Percentiles rank a stretch among this genome's conserved stretches.
These are phyloP conservation scores for Thuja plicata DNA, from an alignment of 83 land plant species.

Conservation along the genomic window DNA sequence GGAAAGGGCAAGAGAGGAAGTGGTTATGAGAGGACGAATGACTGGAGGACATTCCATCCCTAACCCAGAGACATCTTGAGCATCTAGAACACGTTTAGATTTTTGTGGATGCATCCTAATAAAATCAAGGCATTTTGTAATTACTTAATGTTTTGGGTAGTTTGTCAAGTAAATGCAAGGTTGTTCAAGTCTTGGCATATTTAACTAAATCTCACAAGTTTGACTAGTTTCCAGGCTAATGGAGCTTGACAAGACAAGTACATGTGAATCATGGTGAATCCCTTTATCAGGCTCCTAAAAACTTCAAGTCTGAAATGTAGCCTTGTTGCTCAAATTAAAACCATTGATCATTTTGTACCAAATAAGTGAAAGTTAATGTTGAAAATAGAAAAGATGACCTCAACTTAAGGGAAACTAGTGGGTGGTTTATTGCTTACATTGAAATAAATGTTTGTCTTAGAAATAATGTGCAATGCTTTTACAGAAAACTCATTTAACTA, in stretches of 20 bases:
- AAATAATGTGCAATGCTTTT: background rate
- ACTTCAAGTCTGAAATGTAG: background rate
- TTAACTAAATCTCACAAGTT: background rate
- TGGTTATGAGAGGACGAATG: too few relatives aligned
- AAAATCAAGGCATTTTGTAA: too few relatives aligned
- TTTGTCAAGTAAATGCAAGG: background rate
- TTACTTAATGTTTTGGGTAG: background rate
- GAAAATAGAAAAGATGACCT: background rate
- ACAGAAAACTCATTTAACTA: background rate
- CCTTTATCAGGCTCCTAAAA: background rate
- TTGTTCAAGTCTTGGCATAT: background rate
- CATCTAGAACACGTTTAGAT: background rate
- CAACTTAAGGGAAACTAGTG: background rate
- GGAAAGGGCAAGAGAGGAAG: too few relatives aligned
- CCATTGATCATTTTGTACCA: background rate
- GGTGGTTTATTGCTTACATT: background rate
- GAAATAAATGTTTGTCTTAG: background rate
- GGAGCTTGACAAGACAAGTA: background rate
- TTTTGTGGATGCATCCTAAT: too few relatives aligned
- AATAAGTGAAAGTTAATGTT: background rate
- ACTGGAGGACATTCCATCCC: background rate
- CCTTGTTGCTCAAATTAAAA: background rate
- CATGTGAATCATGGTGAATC: background rate
- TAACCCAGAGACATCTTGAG: background rate
- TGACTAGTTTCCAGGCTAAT: background rate